Evolutionary conservation across 345 rosid species (phyloP).

Genomic region (Microcos paniculata): DNA sequence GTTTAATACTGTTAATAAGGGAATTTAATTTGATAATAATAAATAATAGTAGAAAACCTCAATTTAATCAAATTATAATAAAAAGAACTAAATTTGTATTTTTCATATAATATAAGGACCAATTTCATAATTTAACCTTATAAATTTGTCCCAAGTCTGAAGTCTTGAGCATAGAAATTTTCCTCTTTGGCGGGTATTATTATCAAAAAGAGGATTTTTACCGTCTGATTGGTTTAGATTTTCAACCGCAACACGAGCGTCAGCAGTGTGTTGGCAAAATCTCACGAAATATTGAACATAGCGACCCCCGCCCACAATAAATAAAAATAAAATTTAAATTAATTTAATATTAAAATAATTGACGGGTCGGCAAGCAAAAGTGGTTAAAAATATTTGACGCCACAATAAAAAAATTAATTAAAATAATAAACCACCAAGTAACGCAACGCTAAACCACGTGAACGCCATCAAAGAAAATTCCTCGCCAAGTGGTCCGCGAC

Average conservation of each 20-base stretch:
- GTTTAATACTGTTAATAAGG: no score
- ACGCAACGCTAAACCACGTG: conserved; percentile 17
- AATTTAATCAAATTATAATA: no score
- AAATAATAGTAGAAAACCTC: no score
- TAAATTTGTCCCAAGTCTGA: no score
- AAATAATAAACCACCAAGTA: neutral
- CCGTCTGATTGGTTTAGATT: no score
- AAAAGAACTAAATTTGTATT: no score
- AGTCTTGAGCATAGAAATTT: no score
- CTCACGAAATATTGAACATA: neutral
- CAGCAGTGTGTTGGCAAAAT: neutral
- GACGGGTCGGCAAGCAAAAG: neutral
- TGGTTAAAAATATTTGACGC: neutral
- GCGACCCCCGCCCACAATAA: neutral
- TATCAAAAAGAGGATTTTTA: no score
- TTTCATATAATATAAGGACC: no score
- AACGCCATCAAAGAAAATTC: neutral
- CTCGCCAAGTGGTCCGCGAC: neutral
- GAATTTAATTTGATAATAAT: no score
- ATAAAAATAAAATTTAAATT: neutral
- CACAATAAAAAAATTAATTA: neutral
- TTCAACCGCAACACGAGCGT: neutral
- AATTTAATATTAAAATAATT: neutral
- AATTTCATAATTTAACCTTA: no score
- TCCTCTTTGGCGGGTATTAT: no score